Evolutionary conservation across 345 rosid genomes (phyloP), one percentile per base, ranked within the genome.

Genomic region (Arabidopsis suecica): DNA sequence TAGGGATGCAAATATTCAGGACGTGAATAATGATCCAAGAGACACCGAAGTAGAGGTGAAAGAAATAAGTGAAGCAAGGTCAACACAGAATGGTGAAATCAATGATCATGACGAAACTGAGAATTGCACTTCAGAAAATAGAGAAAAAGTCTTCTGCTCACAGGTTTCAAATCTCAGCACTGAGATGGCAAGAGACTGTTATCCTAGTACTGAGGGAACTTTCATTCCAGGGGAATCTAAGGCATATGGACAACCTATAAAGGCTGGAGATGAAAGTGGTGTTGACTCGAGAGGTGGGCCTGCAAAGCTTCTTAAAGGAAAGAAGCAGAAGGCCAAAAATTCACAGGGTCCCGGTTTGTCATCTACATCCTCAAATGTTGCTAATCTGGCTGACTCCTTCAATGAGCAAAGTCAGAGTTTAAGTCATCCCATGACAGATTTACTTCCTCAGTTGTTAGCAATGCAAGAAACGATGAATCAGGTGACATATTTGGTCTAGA

Each of bases 401-500:
- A 72, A 36, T 54, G 92, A 87, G 69, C 83, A 75, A 36, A 74
- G 70, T 64, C 83, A 67, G 33, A 82, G 72, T 73, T 79, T 85
- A 48, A 73, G 69, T 82, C 74, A 70, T 30, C 83, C 74, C 9
- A 63, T 84, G 16, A 34, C 77, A 22, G 86, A 81, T 67, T 78
- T 83, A 70, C 51, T 79, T 32, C 82, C 93, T 61, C 97, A 86
- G 49, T 45, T 88, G 51, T 28, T 69, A 62, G 83, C 91, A 4
- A 81, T 89, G 90, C 92, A 87, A 75, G 86, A 87, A 66, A 83
- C 65, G 65, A 82, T 93, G 73, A 85, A 86, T 87, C 97, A 93
- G 97, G 98, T 93, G 59, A 84, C 65, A 20, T 55, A 9, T 73
- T 73, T 78, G 66, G 56, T 63, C 11, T 53, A 44, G 50, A 60